phyloP scores from a whole-genome alignment of 129 eudicot species.

The Oenanthe sinensis region DNA sequence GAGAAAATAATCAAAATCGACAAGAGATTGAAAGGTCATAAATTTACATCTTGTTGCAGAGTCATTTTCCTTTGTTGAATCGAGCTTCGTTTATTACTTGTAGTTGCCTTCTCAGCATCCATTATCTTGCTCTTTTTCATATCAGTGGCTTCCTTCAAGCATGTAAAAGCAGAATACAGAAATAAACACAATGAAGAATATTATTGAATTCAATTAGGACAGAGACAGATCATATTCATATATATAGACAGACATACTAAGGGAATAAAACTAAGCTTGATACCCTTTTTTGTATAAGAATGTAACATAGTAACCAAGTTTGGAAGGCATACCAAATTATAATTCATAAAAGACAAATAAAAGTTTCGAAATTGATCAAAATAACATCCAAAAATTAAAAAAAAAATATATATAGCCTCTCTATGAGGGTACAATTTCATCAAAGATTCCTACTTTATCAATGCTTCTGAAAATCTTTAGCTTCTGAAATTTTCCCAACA shows the following conservation, averaged over 20 bases:
- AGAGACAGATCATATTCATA: conserved; percentile 5
- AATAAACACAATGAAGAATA: conserved; percentile 42
- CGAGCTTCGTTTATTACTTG: conserved; percentile 24
- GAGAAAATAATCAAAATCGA: background rate
- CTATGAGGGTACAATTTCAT: conserved; percentile 2
- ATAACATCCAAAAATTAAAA: background rate
- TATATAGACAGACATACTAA: background rate
- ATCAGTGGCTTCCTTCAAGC: conserved; percentile 41
- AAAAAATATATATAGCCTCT: no score
- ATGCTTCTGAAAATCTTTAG: conserved; percentile 5
- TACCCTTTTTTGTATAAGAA: conserved; percentile 39
- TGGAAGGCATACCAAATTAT: conserved; percentile 3
- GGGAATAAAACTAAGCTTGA: conserved; percentile 10
- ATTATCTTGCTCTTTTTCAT: conserved; percentile 28
- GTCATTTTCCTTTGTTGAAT: conserved; percentile 49
- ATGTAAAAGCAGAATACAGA: conserved; percentile 20
- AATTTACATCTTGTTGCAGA: conserved; percentile 62
- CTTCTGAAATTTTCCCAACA: conserved; percentile 18
- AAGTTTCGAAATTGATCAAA: background rate
- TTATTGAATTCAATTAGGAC: conserved; percentile 11
- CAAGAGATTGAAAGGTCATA: background rate
- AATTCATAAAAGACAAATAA: background rate
- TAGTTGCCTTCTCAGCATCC: conserved; percentile 37
- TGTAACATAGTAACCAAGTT: conserved; percentile 21
- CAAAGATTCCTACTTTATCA: conserved; percentile 21